Percentiles rank a stretch among this genome's conserved stretches.
These are phyloP conservation scores for Grosmannia huntii DNA, from an alignment of 2,329 filamentous ascomycete genomes.

Conservation along the genomic window DNA sequence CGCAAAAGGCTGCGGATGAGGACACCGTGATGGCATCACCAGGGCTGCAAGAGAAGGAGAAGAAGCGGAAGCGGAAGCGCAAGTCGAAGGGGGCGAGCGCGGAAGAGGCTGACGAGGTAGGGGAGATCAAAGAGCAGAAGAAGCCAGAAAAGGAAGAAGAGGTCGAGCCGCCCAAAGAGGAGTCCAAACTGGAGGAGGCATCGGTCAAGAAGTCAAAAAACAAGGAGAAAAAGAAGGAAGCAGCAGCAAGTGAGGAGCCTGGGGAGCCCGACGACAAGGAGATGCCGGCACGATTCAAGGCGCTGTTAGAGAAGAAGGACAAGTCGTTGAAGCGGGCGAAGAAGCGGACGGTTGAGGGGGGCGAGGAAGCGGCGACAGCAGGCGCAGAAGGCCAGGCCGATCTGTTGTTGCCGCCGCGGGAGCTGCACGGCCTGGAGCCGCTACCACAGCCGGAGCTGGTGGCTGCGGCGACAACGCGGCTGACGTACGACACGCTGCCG, in stretches of 20 bases:
- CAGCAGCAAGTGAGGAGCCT: not conserved
- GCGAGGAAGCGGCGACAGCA: not conserved
- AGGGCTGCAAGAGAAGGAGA: not conserved
- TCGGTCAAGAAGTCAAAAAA: not conserved
- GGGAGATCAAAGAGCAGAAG: not conserved
- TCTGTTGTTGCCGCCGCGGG: conserved; percentile 8
- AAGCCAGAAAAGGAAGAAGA: not conserved
- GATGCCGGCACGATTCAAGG: conserved; percentile 27
- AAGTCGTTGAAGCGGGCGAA: conserved; percentile 33
- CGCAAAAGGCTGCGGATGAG: not conserved
- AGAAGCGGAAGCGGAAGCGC: conserved; percentile 9
- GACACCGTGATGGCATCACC: not conserved
- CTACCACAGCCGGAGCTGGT: conserved; percentile 64
- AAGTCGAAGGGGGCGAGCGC: conserved; percentile 6
- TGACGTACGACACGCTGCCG: conserved; percentile 68
- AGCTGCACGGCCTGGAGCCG: conserved; percentile 62
- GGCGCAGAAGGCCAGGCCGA: not conserved
- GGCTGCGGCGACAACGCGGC: conserved; percentile 40
- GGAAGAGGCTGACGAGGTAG: not conserved
- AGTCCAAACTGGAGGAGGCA: not conserved
- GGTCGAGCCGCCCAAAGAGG: not conserved
- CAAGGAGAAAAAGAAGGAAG: not conserved
- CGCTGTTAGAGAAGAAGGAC: conserved; percentile 40
- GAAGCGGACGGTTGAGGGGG: conserved; percentile 4
- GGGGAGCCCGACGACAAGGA: conserved; percentile 10